phyloP scores from a whole-genome alignment of 2,329 filamentous ascomycete species.

The Fusarium ambrosium region DNA sequence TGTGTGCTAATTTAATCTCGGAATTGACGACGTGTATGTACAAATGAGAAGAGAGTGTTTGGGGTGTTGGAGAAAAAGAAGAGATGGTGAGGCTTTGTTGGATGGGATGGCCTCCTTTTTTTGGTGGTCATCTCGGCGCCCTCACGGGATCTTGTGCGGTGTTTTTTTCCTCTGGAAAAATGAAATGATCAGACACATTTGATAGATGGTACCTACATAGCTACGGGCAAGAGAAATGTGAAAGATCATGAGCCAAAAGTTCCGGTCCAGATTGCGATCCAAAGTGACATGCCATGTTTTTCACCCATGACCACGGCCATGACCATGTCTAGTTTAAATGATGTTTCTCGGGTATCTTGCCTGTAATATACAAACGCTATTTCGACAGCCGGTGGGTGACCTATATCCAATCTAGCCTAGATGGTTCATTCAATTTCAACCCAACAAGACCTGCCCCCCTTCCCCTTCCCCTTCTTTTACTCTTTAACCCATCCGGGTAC shows the following conservation, averaged over 20 bases:
- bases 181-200: conserved; percentile 43
- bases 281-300: conserved; percentile 4
- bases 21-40: conserved; percentile 47
- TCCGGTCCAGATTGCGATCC: conserved; percentile 18
- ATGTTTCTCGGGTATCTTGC: conserved; percentile 38
- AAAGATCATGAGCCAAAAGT: conserved; percentile 34
- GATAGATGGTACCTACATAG: conserved; percentile 33
- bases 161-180: conserved; percentile 36
- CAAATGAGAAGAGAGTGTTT: conserved; percentile 38
- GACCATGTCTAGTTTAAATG: conserved; percentile 13
- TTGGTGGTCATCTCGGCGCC: conserved; percentile 22
- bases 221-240: conserved; percentile 34
- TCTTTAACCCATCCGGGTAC: conserved; percentile 82
- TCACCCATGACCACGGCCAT: conserved; percentile 1
- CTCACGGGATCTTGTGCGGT: conserved; percentile 17
- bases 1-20: conserved; percentile 39
- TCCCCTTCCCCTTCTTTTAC: conserved; percentile 22
- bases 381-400: conserved; percentile 2
- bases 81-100: conserved; percentile 27
- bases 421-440: background rate
- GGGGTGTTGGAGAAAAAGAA: conserved; percentile 22
- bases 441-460: background rate
- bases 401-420: conserved; percentile 19
- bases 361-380: conserved; percentile 34
- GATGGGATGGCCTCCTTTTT: conserved; percentile 28